Base-by-base conservation (phyloP, 78 protist species). In the Dictyostelium capitatum region DNA sequence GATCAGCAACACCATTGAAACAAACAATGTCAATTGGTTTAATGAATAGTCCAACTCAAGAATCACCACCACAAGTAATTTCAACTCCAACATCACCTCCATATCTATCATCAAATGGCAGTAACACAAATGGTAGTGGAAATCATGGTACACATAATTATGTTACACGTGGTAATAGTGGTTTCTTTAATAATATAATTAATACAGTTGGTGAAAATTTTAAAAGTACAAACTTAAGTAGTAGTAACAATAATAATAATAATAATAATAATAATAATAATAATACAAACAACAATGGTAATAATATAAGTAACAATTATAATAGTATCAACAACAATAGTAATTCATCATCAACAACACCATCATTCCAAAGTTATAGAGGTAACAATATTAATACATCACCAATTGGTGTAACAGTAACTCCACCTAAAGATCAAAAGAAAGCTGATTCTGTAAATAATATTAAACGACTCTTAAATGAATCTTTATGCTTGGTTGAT, bases 1-100 rank as follows among this genome's bases (percentile, higher is more conserved):
- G 50, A n/a, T 47, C 79, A 23, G 37, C 83, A 23, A 73, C 92
- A 19, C 82, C 83, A 15, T 43, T 85, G 7, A 32, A 82, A n/a
- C 80, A 85, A 19, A 75, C 92, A 20, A 85, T 47, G 43, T 75
- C 83, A 20, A 47, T 48, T 20, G 67, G 67, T 8, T 81, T 69
- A 79, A 19, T 79, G 46, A 17, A 19, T 57, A 19, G 48, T 19
- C 82, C 43, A 23, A 53, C 51, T 14, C 48, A 28, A 23, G 48
- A 23, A 32, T 74, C 80, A 23, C 51, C 80, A 11, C 51, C 80
- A 10, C 37, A 19, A 28, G 50, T 15, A 23, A 30, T 77, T 37
- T 77, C 82, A 77, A 77, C 82, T 25, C 82, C 82, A 51, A 77
- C 82, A 25, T 77, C 82, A 37, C 82, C 82, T 25, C 82, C 59